Conservation (phyloP, 805 yeast genomes). For the Brettanomyces naardenensis region DNA sequence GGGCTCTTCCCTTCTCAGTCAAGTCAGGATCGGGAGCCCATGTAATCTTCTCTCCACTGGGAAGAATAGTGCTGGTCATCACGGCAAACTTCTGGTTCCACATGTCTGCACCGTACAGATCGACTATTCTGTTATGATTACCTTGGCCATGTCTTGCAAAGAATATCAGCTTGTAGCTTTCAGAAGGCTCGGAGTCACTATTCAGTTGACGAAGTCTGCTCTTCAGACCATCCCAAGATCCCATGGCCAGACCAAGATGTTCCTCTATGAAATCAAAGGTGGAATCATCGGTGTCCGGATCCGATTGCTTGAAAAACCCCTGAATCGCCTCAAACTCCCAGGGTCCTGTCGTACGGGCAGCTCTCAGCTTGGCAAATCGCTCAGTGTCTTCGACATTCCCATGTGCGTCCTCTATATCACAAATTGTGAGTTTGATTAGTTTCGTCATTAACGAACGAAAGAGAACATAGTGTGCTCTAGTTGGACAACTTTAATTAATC, state of each 20-base stretch:
- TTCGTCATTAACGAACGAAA: too few relatives aligned
- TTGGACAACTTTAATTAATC: too few relatives aligned
- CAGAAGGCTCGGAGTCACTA: slow-evolving; percentile 27
- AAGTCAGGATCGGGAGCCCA: slow-evolving; percentile 59
- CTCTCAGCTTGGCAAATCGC: slow-evolving; percentile 9
- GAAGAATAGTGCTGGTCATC: slow-evolving; percentile 28
- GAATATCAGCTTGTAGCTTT: slow-evolving; percentile 39
- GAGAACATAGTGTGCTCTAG: too few relatives aligned
- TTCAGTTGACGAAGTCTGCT: slow-evolving; percentile 30
- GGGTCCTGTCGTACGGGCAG: slow-evolving; percentile 20
- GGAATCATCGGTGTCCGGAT: slow-evolving; percentile 35
- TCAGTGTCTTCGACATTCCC: slow-evolving; percentile 14
- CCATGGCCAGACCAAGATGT: slow-evolving; percentile 35
- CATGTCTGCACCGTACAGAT: slow-evolving; percentile 44
- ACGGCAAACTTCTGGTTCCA: slow-evolving; percentile 53
- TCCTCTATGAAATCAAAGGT: slow-evolving; percentile 34
- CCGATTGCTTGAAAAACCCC: slow-evolving; percentile 45
- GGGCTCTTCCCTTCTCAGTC: slow-evolving; percentile 48
- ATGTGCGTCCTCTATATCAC: slow-evolving; percentile 24
- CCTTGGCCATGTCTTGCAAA: slow-evolving; percentile 70
- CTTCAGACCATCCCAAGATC: slow-evolving; percentile 33
- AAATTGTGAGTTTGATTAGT: slow-evolving; percentile 14
- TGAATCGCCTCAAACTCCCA: slow-evolving; percentile 42
- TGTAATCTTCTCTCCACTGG: slow-evolving; percentile 38
- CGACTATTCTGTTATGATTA: slow-evolving; percentile 48